phyloP scores from a whole-genome alignment of 345 rosid genomes.

The Eucalyptus cladocalyx region DNA sequence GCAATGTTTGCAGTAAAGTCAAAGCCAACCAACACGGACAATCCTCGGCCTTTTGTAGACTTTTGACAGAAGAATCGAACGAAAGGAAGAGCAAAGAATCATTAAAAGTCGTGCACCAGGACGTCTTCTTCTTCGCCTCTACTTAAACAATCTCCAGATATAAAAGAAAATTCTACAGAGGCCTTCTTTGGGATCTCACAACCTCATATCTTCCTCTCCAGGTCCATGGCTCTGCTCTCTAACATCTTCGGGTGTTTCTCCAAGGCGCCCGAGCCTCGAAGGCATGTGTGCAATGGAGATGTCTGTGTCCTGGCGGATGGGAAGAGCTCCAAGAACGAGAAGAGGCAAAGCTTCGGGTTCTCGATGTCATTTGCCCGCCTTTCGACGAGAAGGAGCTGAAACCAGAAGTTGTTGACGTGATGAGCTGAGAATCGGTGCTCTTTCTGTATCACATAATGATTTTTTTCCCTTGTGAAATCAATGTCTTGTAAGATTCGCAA shows the following conservation, averaged over 20 bases:
- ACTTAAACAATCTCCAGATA: no score
- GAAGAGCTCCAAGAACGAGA: not conserved
- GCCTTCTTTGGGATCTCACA: not conserved
- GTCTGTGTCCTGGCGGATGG: conserved; percentile 10
- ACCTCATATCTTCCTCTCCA: not conserved
- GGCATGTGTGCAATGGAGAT: conserved; percentile 24
- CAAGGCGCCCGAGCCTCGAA: conserved; percentile 1
- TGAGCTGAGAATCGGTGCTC: not conserved
- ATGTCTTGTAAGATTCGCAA: not conserved
- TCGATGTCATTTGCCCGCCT: not conserved
- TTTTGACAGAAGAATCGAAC: not conserved
- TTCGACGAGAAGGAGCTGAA: not conserved
- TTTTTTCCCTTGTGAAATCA: not conserved
- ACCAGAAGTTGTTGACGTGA: not conserved
- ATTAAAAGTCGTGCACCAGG: not conserved
- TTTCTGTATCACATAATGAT: not conserved
- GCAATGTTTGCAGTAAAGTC: not conserved
- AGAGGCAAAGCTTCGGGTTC: not conserved
- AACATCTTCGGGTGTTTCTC: conserved; percentile 23
- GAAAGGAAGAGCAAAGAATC: not conserved
- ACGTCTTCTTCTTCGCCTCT: not conserved
- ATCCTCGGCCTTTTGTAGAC: not conserved
- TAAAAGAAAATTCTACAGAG: not conserved
- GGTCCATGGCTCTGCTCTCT: conserved; percentile 11
- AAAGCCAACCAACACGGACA: not conserved